Conservation (phyloP, 352 stramenopile genomes). For the Phytopythium kandeliae region DNA sequence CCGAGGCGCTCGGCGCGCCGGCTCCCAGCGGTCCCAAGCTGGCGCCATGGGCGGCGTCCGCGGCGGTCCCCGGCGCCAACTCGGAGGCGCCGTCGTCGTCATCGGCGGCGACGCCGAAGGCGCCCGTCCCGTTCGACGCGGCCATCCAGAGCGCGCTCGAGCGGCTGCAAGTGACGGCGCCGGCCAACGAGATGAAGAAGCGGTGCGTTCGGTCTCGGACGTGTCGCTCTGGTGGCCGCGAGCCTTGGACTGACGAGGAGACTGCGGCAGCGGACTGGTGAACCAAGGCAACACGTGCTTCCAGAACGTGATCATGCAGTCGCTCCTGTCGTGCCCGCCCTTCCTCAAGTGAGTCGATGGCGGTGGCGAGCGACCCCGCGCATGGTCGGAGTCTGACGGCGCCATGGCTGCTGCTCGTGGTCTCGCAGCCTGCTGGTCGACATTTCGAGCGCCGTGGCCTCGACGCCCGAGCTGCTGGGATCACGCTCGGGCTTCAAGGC, state of each 20-base stretch:
- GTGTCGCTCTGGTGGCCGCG: no score
- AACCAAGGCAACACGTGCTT: conserved; percentile 89
- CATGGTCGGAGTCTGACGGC: background rate
- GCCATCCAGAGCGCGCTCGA: conserved; percentile 60
- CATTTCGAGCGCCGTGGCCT: conserved; percentile 45
- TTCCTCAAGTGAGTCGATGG: conserved; percentile 60
- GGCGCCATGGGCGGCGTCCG: conserved; percentile 21
- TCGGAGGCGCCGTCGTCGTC: background rate
- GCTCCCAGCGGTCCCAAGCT: conserved; percentile 15
- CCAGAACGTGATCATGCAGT: conserved; percentile 87
- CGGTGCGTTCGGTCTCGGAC: conserved; percentile 21
- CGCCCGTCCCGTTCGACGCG: conserved; percentile 45
- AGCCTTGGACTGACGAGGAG: background rate
- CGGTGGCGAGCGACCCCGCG: background rate
- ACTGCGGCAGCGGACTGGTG: conserved; percentile 44
- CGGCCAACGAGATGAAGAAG: conserved; percentile 80
- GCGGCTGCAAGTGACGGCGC: conserved; percentile 45
- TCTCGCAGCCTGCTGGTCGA: conserved; percentile 64
- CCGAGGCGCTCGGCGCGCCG: conserved; percentile 39
- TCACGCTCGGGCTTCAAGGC: conserved; percentile 48
- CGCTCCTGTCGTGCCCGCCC: conserved; percentile 63
- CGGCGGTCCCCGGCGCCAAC: conserved; percentile 1
- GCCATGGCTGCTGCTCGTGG: no score
- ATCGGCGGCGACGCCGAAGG: conserved; percentile 3
- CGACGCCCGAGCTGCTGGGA: conserved; percentile 39